Evolutionary conservation across 78 protist species (phyloP), one percentile per base, ranked within the genome.

Genomic region (Dictyostelium brefeldianum): DNA sequence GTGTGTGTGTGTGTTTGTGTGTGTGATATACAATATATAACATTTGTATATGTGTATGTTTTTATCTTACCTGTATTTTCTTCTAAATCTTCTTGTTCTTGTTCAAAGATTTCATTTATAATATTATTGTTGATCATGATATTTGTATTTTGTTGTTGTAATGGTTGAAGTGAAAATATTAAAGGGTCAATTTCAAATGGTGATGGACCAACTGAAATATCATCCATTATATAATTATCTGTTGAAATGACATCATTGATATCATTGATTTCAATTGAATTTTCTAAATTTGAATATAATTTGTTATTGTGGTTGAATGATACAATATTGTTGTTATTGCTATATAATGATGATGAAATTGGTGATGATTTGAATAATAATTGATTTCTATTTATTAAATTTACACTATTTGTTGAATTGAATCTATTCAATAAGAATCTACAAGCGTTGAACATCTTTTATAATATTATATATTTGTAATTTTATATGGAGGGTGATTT

Each of bases 351-450:
- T 36, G 43, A 36, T 36, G 43, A 36, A 36, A 36, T 36, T 36
- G 43, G 43, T 36, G 43, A 36, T 36, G 43, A 36, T 36, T 36
- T 36, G 2, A 59, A 17, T 17, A 59, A 59, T 17, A 18, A 8
- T 6, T 59, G 10, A 10, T 7, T 59, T 22, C 69, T 59, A 22
- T 10, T 59, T 59, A 18, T 17, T 59, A 18, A 12, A 51, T 51
- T 59, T 6, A 1, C 43, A 36, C 27, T 59, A 8, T n/a, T n/a
- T n/a, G 69, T 22, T 59, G 15, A 18, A 59, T 8, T 18, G 43
- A 71, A 22, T 71, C 78, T 71, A 46, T 71, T 71, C 18, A 71
- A 71, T 11, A 71, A 43, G 20, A 17, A 71, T 71, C 78, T 71
- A 9, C 78, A 71, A 4, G 78, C 5, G 36, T 50, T 17, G 17